Conservation (phyloP, 2,329 filamentous ascomycete genomes). For the Colletotrichum sojae region DNA sequence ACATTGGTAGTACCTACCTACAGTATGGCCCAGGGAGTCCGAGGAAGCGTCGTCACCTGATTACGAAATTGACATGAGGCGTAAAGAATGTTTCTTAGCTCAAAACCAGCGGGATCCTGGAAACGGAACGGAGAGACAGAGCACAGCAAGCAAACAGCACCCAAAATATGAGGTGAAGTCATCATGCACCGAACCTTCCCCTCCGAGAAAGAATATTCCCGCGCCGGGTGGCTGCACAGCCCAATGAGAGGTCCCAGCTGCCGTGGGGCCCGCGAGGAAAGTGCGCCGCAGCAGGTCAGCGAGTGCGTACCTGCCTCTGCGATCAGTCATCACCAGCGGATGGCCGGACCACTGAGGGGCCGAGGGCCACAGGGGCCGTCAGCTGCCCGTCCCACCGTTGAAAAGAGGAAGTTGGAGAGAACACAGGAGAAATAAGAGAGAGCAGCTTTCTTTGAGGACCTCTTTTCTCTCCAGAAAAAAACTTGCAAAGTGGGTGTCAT, state of each 20-base stretch:
- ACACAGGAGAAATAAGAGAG: not conserved
- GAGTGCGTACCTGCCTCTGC: not conserved
- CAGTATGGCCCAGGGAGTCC: too few relatives aligned
- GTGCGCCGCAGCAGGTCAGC: not conserved
- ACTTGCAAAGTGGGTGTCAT: not conserved
- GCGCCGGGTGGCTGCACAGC: slow-evolving; percentile 8
- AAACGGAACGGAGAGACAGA: too few relatives aligned
- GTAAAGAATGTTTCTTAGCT: too few relatives aligned
- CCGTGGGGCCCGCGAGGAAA: slow-evolving; percentile 4
- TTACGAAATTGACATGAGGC: too few relatives aligned
- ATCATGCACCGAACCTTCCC: slow-evolving; percentile 19
- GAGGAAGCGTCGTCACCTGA: too few relatives aligned
- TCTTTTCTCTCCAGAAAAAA: slow-evolving; percentile 28
- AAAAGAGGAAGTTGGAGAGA: slow-evolving; percentile 8
- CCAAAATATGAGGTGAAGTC: slow-evolving; percentile 21
- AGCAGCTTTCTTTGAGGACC: not conserved
- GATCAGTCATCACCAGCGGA: not conserved
- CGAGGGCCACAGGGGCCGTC: not conserved
- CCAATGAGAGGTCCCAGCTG: slow-evolving; percentile 34
- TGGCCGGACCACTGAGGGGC: slow-evolving; percentile 6
- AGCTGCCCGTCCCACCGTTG: too few relatives aligned
- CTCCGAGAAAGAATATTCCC: slow-evolving; percentile 22
- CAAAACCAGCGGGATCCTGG: too few relatives aligned
- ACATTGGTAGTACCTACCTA: too few relatives aligned
- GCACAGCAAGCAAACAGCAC: too few relatives aligned